Conservation (phyloP, 495 filamentous ascomycete genomes). For the Haplographium delicatum region DNA sequence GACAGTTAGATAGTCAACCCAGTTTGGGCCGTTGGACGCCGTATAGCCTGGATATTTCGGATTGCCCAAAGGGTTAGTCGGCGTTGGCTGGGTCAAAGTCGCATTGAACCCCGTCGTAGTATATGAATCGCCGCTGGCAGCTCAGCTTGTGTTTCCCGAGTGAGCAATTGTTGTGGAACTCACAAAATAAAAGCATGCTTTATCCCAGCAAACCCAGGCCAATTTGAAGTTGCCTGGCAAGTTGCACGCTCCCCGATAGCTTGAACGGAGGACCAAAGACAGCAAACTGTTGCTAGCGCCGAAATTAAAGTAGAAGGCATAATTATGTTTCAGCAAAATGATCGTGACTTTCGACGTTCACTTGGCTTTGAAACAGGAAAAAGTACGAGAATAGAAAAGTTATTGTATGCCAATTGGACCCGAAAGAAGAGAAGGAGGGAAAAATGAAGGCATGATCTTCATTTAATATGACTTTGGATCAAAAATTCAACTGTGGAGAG, state of each 20-base stretch:
- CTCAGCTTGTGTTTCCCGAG: not conserved
- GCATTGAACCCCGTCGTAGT: constrained; percentile 62
- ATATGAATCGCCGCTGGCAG: constrained; percentile 47
- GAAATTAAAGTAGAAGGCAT: constrained; percentile 12
- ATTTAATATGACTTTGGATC: constrained; percentile 2
- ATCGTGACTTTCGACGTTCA: not conserved
- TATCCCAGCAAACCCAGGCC: constrained; percentile 42
- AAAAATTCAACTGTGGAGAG: not conserved
- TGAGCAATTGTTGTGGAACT: constrained; percentile 19
- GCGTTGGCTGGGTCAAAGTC: constrained; percentile 51
- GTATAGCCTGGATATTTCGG: constrained; percentile 59
- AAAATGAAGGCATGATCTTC: not conserved
- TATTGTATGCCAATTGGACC: not conserved
- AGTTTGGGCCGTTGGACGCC: constrained; percentile 56
- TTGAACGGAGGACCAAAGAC: constrained; percentile 7
- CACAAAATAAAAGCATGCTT: constrained; percentile 50
- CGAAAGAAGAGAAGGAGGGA: not conserved
- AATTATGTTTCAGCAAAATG: not conserved
- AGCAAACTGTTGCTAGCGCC: not conserved
- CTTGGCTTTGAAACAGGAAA: not conserved
- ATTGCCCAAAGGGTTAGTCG: constrained; percentile 70
- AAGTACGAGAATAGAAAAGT: not conserved
- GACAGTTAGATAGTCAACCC: constrained; percentile 62
- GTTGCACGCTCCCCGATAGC: constrained; percentile 22
- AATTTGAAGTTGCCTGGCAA: constrained; percentile 27